A percentile compares a stretch with the other conserved stretches of the same genome.
These are phyloP conservation scores for Yarrowia galli DNA, from an alignment of 1,139 yeast genomes.

Conservation along the genomic window DNA sequence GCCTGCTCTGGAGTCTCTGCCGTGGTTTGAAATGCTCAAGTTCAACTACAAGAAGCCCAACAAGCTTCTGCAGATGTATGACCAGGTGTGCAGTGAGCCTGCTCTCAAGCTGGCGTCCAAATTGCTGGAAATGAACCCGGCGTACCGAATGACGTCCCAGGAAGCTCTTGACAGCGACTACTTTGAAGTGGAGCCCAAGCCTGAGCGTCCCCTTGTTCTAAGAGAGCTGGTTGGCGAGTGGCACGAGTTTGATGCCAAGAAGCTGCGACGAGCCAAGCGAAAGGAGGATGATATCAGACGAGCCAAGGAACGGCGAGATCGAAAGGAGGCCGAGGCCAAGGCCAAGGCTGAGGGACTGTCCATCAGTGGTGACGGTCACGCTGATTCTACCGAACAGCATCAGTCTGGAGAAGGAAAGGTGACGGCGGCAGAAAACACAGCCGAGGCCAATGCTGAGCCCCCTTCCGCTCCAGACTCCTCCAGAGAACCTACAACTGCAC, in stretches of 20 bases:
- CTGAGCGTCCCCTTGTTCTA: constrained; percentile 62
- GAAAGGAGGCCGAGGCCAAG: constrained; percentile 22
- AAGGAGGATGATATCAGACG: constrained; percentile 18
- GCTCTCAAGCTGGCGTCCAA: constrained; percentile 71
- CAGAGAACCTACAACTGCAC: constrained; percentile 20
- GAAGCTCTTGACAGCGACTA: constrained; percentile 71
- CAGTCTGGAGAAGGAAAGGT: neutral
- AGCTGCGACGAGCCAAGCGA: constrained; percentile 45
- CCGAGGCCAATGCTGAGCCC: constrained; percentile 11
- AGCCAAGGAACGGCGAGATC: constrained; percentile 13
- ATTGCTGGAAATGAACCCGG: constrained; percentile 73
- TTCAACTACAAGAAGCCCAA: constrained; percentile 61
- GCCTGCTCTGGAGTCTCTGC: constrained; percentile 78
- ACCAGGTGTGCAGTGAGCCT: constrained; percentile 55
- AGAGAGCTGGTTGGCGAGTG: constrained; percentile 78
- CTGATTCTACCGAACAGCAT: neutral
- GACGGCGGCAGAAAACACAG: constrained; percentile 1
- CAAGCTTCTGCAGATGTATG: constrained; percentile 59
- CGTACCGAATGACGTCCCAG: constrained; percentile 64
- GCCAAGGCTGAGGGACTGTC: neutral
- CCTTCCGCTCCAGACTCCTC: constrained; percentile 15
- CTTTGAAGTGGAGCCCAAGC: constrained; percentile 72
- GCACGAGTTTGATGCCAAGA: constrained; percentile 97
- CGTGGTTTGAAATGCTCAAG: constrained; percentile 90
- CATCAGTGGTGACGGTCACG: neutral